Conservation (phyloP, 441 rosid species). For the Corymbia citriodora region DNA sequence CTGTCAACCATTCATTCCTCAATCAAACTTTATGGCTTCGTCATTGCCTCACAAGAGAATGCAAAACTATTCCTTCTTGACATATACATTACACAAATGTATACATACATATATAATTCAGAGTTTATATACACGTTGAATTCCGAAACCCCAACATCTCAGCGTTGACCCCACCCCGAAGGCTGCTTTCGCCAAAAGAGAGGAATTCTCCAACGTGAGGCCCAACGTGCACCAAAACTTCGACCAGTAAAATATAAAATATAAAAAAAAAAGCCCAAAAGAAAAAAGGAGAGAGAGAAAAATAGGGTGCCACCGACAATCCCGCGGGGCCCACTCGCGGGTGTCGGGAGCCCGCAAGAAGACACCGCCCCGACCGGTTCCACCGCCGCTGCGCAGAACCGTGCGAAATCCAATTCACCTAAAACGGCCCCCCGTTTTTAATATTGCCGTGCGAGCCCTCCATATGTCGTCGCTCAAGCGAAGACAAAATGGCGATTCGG, state of each 20-base stretch:
- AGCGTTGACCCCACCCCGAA: neutral
- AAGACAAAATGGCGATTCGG: neutral
- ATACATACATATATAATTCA: accelerated
- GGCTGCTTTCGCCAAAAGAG: neutral
- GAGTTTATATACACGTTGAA: neutral
- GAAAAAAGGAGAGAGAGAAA: neutral
- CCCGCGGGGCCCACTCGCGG: neutral
- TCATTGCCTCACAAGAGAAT: neutral
- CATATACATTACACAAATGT: too few species aligned
- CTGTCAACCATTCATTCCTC: accelerated
- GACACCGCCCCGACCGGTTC: neutral
- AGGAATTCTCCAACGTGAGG: neutral
- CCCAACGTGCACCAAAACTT: neutral
- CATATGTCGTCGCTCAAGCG: neutral
- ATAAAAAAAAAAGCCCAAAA: accelerated
- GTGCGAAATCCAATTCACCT: neutral
- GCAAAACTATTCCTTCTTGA: neutral
- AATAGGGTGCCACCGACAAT: neutral
- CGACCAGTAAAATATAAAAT: neutral
- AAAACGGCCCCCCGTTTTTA: neutral
- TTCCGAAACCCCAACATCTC: neutral
- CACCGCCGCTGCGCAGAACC: neutral
- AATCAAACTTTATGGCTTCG: neutral
- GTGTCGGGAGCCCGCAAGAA: neutral
- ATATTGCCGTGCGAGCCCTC: neutral